Evolutionary conservation across 805 yeast genomes (phyloP), one percentile per base, ranked within the genome.

Genomic region (Blastobotrys terrestris): DNA sequence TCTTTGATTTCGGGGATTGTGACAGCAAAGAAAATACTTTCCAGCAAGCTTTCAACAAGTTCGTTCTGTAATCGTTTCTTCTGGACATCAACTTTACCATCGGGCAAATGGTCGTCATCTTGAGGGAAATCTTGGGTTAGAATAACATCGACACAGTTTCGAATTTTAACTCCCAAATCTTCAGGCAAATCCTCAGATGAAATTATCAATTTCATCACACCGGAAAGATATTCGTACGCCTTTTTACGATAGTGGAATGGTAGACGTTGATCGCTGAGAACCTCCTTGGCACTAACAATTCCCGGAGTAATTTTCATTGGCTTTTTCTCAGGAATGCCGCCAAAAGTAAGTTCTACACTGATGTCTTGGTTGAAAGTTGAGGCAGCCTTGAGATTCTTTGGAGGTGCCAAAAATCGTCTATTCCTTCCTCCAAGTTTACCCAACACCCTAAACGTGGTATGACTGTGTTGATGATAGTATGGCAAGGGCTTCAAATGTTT

Each of bases 351-450:
- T 49, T 80, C 66, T 0, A 92, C 90, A 15, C 80, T 74, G 6
- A 87, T 72, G 55, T 87, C 87, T 60, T 85, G 88, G 53, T 84
- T 84, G 15, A 56, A 55, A 18, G 73, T 73, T 0, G 79, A 73
- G 54, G 77, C 77, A 0, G 80, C 69, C 46, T 75, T 72, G 59
- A 94, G 72, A 53, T 86, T 84, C 44, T 78, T 72, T 41, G 91
- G 89, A 1, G 95, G 85, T 53, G 81, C 81, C 61, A 94, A 76
- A 64, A 89, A 88, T 50, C 85, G 83, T 60, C 97, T 83, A 62
- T 94, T 94, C 64, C 99, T 79, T 1, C 99, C 99, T 40, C 99
- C 99, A 15, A 94, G 73, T 65, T 95, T 94, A 49, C 99, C 99
- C 49, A 94, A 72, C 40, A 94, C 89, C 56, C 98, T 77, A 52